phyloP scores from a whole-genome alignment of 805 yeast genomes.

The Saturnispora diversa region DNA sequence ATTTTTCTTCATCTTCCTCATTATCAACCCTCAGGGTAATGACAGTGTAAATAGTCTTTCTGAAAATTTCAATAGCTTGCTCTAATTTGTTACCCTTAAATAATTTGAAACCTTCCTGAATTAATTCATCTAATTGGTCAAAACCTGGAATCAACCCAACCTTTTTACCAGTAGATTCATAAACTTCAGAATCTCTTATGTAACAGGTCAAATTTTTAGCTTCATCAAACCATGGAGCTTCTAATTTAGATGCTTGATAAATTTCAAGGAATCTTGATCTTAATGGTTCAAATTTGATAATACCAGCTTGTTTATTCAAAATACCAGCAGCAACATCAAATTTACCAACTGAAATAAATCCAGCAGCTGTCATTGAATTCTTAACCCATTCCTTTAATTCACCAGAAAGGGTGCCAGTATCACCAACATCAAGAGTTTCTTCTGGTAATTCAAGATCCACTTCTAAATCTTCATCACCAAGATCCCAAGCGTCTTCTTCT shows the following conservation, averaged over 20 bases:
- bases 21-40: slow-evolving; percentile 62
- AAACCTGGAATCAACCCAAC: slow-evolving; percentile 72
- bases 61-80: slow-evolving; percentile 72
- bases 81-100: slow-evolving; percentile 80
- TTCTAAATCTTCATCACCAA: slow-evolving; percentile 55
- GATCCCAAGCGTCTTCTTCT: slow-evolving; percentile 73
- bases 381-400: slow-evolving; percentile 80
- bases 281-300: slow-evolving; percentile 80
- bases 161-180: slow-evolving; percentile 38
- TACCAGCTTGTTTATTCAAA: slow-evolving; percentile 82
- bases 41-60: slow-evolving; percentile 68
- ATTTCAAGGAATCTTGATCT: slow-evolving; percentile 76
- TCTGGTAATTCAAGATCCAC: slow-evolving; percentile 41
- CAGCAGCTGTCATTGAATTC: slow-evolving; percentile 83
- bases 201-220: slow-evolving; percentile 55
- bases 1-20: slow-evolving; percentile 70
- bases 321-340: slow-evolving; percentile 94
- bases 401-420: slow-evolving; percentile 31
- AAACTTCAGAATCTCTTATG: slow-evolving; percentile 59
- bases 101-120: slow-evolving; percentile 68
- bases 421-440: slow-evolving; percentile 27
- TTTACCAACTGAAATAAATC: slow-evolving; percentile 91
- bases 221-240: slow-evolving; percentile 56
- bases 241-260: slow-evolving; percentile 71
- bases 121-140: slow-evolving; percentile 51